Base-by-base conservation (phyloP, 768 basidiomycete genomes). In the Trametes villosa region DNA sequence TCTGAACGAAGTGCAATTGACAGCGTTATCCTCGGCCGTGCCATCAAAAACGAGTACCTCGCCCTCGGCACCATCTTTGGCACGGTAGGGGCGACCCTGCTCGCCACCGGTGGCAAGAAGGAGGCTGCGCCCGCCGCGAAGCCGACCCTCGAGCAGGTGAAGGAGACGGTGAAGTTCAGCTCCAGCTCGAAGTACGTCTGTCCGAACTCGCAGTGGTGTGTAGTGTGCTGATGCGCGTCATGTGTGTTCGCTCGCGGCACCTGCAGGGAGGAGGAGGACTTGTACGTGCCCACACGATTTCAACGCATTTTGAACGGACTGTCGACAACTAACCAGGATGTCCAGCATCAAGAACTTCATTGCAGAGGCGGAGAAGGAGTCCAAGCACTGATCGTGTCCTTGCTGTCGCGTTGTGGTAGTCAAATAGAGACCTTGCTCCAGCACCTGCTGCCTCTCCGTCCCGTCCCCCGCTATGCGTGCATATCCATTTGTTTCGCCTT, bases 21-120 rank as follows among this genome's bases (percentile, higher is more conserved):
- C 70, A 93, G 92, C 82, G 78, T 82, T 63, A 87, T 94, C 70
- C 71, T 91, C 63, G 92, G 92, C 73, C 89, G 91, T 65, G 83
- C 82, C 71, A 81, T 94, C 70, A 91, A 89, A 79, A 88, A 86
- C 71, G 89, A 93, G 78, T 86, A 91, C 79, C 82, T 94, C 65
- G 83, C 87, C 22, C 80, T 93, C 56, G 86, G 83, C 55, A 85
- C 86, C 38, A 82, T 94, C 57, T 75, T 80, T 47, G 75, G 77
- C 52, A 77, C 84, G 50, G 85, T 84, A 59, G 83, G 83, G 56
- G 74, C 81, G 57, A 80, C 82, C 36, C 79, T 79, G 65, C 80
- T 81, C 53, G 78, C 84, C 40, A 78, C 80, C 49, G 85, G 88
- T 33, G 83, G 83, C 47, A 86, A 81, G 73, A 83, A 80, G 70